Conservation (phyloP, 2,329 filamentous ascomycete species). For the Beauveria caledonica region DNA sequence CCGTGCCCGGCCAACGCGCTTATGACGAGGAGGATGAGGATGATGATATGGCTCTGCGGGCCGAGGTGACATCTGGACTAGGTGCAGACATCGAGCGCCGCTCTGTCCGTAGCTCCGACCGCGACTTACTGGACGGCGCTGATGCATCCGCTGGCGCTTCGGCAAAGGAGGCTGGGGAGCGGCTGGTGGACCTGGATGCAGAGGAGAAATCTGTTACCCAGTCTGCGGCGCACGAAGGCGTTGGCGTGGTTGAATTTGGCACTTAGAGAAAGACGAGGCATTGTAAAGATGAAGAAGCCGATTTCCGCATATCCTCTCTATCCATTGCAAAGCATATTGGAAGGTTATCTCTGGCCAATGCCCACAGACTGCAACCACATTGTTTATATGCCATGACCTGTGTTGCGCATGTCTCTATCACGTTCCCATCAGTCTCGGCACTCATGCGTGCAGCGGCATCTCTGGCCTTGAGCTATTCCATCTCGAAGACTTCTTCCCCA, state of each 20-base stretch:
- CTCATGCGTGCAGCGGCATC: conserved; percentile 18
- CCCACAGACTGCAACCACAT: neutral
- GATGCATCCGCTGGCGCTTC: conserved; percentile 58
- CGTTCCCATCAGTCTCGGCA: conserved; percentile 18
- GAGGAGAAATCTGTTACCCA: neutral
- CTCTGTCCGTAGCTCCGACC: conserved; percentile 57
- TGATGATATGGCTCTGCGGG: conserved; percentile 36
- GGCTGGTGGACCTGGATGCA: neutral
- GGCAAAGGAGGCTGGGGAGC: conserved; percentile 20
- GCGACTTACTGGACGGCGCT: conserved; percentile 64
- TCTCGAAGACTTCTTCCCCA: conserved; percentile 20
- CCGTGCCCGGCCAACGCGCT: conserved; percentile 52
- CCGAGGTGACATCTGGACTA: conserved; percentile 19
- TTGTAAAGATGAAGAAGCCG: neutral
- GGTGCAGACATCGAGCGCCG: conserved; percentile 52
- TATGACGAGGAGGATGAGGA: conserved; percentile 67
- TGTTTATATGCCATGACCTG: conserved; percentile 19
- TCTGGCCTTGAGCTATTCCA: conserved; percentile 19
- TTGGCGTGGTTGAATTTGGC: conserved; percentile 36
- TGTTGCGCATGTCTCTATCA: conserved; percentile 20
- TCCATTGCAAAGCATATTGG: neutral
- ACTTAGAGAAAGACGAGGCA: conserved; percentile 19
- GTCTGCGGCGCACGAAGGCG: conserved; percentile 20
- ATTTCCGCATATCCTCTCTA: neutral
- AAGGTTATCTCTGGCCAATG: neutral